Evolutionary conservation across 768 basidiomycete genomes (phyloP), one percentile per base, ranked within the genome.

Genomic region (Neoboletus brunneissimus): DNA sequence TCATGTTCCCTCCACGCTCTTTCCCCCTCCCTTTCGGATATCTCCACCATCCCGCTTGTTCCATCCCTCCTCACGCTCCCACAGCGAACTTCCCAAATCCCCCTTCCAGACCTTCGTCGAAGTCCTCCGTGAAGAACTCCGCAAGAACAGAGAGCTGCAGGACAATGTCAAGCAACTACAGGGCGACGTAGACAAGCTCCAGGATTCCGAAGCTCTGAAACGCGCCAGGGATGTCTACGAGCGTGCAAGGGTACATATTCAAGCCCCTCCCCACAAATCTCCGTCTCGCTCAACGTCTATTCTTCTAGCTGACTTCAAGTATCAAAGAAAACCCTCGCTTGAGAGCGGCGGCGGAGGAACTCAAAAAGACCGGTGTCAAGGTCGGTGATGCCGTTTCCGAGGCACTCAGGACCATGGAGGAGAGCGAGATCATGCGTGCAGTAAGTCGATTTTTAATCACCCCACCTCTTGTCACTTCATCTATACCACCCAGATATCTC

Each of bases 21-120:
- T 62, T 41, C 60, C 66, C 13, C 55, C 67, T 15, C 59, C 72
- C 15, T 61, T 73, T 38, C 76, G 77, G 53, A 68, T 71, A 64
- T 66, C 45, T 15, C 56, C 29, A 12, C 31, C 64, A 9, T 57
- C 59, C 27, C 65, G 66, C 48, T 74, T 72, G 15, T 89, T 91
- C 66, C 88, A 90, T 66, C 80, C 88, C 29, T 87, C 89, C 29
- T 75, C 87, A 38, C 76, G 79, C 43, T 77, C 79, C 31, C 77
- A 72, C 41, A 75, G 86, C 60, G 89, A 92, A 64, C 71, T 81
- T 5, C 89, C 90, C 5, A 92, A 91, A 70, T 97, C 94, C 5
- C 97, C 97, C 1, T 98, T 97, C 67, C 88, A 91, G 72, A 94
- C 94, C 2, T 99, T 99, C 62, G 94, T 98, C 9, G 91, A 98